Evolutionary conservation across 768 basidiomycete genomes (phyloP), one percentile per base, ranked within the genome.

Genomic region (Lactifluus hygrophoroides): DNA sequence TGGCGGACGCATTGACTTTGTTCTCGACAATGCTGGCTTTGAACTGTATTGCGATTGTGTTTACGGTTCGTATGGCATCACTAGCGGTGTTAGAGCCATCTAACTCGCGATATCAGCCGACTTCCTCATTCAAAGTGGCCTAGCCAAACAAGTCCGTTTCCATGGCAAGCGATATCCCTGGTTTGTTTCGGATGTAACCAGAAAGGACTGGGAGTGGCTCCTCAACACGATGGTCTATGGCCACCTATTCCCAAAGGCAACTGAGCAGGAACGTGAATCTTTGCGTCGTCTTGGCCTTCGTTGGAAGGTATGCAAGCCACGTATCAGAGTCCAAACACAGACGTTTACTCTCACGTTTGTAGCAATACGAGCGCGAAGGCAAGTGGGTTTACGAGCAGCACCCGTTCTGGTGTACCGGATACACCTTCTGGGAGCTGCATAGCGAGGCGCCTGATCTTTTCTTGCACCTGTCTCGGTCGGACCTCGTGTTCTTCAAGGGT

Each of bases 161-260:
- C 94, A 98, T 70, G 94, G 94, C 49, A 97, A 96, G 74, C 86
- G 92, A 40, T 90, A 90, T 66, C 83, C 94, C 3, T 95, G 93
- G 93, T 94, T 94, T 69, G 90, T 93, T 32, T 90, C 88, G 13
- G 94, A 96, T 69, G 85, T 95, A 49, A 98, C 94, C 38, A 85
- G 80, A 70, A 88, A 90, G 69, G 94, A 97, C 68, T 97, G 92
- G 90, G 80, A 88, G 50, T 97, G 94, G 94, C 78, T 91, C 51
- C 70, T 88, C 58, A 93, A 93, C 69, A 81, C 81, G 30, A 86
- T 90, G 85, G 81, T 85, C n/a, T 90, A 90, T 64, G 94, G 94
- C 2, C 88, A 95, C 64, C 79, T 97, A 54, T 96, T 97, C 81
- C 83, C 88, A 4, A 84, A 90, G 50, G 87, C 84, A 16, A 76